Evolutionary conservation across 805 yeast species (phyloP), one percentile per base, ranked within the genome.

Genomic region (Candida tibetensis): DNA sequence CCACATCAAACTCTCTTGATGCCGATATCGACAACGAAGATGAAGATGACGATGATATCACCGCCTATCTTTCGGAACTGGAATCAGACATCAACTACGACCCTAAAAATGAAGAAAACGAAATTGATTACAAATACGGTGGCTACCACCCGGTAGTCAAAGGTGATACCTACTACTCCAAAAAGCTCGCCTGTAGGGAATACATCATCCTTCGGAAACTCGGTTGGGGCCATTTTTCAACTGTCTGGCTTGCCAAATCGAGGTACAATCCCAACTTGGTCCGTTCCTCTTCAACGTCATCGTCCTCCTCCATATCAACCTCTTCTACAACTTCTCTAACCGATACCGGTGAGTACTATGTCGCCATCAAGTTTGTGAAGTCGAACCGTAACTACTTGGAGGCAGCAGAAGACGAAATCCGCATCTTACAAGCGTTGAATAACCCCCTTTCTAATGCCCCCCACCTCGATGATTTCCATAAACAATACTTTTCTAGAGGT

Each of bases 151-250:
- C 85, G 2, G 80, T 80, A 3, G 62, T 48, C 39, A 68, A 76
- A 21, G 79, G 81, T 21, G 85, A 81, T 47, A 52, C 59, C 12
- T 76, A 77, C 49, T 76, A 76, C 28, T 53, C 64, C 5, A 55
- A 63, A 32, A 56, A 50, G 28, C 47, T 53, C 36, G 50, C 60
- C 2, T 60, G 66, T 39, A 62, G 69, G 18, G 55, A 55, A 26
- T 79, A 79, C 53, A 51, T 61, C 6, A 59, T 79, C 17, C 62
- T 76, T 15, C 60, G 84, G 19, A 80, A 80, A 53, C 60, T 81
- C 6, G 87, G 87, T 2, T 79, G 84, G 84, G 86, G 87, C 25
- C 84, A 80, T 51, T 81, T 81, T 48, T 76, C 82, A 28, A 79
- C 85, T 1, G 86, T 81, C n/a, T 81, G 85, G 85, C 56, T 81